Percentiles rank a stretch among this genome's conserved stretches.
Conservation (phyloP, 2,329 filamentous ascomycete species). For the Pseudogymnoascus sp. region DNA sequence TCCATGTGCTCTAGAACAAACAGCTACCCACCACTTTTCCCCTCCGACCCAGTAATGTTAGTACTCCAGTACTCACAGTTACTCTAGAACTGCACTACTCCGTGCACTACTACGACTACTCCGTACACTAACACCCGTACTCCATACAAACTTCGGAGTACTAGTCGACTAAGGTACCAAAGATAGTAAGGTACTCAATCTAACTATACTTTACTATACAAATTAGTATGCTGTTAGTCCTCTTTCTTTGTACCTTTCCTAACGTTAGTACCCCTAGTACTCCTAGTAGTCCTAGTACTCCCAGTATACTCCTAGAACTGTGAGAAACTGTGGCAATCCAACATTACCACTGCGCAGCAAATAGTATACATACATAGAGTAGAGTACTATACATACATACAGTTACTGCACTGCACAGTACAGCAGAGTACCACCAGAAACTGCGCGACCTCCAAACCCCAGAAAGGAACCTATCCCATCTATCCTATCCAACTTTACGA, state of each 20-base stretch:
- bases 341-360: background rate
- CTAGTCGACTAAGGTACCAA: background rate
- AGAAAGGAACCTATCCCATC: background rate
- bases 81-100: background rate
- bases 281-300: too few species aligned
- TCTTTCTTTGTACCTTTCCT: background rate
- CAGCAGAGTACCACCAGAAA: background rate
- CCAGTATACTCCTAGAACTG: background rate
- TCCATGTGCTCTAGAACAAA: background rate
- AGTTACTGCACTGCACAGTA: background rate
- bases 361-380: too few species aligned
- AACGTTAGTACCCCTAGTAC: background rate
- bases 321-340: slow-evolving; percentile 6
- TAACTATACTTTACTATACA: background rate
- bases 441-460: background rate
- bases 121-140: background rate
- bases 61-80: background rate
- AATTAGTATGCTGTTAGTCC: background rate
- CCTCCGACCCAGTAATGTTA: slow-evolving; percentile 9
- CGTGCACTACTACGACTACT: background rate
- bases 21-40: slow-evolving; percentile 2
- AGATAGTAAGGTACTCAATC: background rate
- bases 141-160: background rate
- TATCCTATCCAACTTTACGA: background rate
- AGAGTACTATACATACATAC: too few species aligned